Evolutionary conservation across 2,329 filamentous ascomycete species (phyloP), one percentile per base, ranked within the genome.

Genomic region (Pseudogymnoascus pannorum): DNA sequence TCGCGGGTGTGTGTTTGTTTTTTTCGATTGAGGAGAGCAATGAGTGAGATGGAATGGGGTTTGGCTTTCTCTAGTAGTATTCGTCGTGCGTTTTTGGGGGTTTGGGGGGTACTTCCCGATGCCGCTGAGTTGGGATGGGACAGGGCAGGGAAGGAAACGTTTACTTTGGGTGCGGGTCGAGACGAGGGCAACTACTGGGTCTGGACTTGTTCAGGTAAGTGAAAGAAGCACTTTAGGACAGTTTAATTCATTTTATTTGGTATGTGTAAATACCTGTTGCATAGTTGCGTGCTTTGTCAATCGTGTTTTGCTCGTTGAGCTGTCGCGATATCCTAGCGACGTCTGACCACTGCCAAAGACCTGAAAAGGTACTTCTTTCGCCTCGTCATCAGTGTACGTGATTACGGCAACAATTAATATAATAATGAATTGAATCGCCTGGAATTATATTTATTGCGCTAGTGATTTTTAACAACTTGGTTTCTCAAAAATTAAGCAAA

Each of bases 161-260:
- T n/a, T 40, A 40, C n/a, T n/a, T n/a, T n/a, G n/a, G 44, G 29
- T 35, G 36, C 57, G 31, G 48, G 48, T 31, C 60, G 40, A 58
- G 60, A 60, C 35, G 31, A 29, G 31, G 35, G 22, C 57, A 12
- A 42, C 33, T 33, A 57, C 35, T 64, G 59, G 20, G 42, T 40
- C 24, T 29, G 16, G 51, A 57, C 31, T 6, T 24, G 26, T 16
- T 22, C 31, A 18, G 20, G 31, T 54, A 54, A 3, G 22, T 26
- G 14, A 20, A 58, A 48, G 22, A 24, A 54, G 44, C 24, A 44
- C 40, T 44, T 2, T 14, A 5, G 24, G 24, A 29, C 5, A 29
- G 4, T 54, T 54, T 5, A 54, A n/a, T 54, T 54, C 2, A 20
- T 54, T 12, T 18, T n/a, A 6, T 31, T 3, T 54, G 48, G 48